Conservation (phyloP, 2,329 filamentous ascomycete species). For the Aureobasidium sp. region DNA sequence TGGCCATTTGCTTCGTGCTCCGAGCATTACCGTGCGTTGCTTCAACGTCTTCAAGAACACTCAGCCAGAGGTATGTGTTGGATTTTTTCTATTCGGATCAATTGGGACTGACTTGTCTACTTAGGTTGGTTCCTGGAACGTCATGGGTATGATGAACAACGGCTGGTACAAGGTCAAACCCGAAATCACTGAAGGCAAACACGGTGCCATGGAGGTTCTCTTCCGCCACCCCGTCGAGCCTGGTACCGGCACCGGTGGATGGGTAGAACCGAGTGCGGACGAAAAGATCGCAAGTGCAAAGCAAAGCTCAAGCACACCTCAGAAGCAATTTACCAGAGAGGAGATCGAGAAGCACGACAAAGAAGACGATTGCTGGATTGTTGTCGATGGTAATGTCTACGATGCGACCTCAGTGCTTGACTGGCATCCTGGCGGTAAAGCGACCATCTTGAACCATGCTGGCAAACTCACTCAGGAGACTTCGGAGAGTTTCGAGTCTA, state of each 20-base stretch:
- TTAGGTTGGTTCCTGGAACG: conserved; percentile 34
- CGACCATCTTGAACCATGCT: conserved; percentile 40
- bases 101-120: not conserved
- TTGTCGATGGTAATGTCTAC: conserved; percentile 44
- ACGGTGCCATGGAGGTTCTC: conserved; percentile 23
- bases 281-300: conserved; percentile 37
- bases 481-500: conserved; percentile 40
- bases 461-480: conserved; percentile 43
- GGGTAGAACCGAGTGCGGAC: conserved; percentile 42
- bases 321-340: conserved; percentile 44
- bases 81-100: not conserved
- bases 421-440: conserved; percentile 44
- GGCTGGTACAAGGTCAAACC: conserved; percentile 40
- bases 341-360: conserved; percentile 45
- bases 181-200: conserved; percentile 27
- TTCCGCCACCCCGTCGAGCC: conserved; percentile 42
- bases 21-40: conserved; percentile 38
- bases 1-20: conserved; percentile 33
- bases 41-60: conserved; percentile 45
- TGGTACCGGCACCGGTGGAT: conserved; percentile 30
- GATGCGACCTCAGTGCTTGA: conserved; percentile 39
- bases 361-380: conserved; percentile 45
- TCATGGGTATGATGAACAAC: conserved; percentile 49
- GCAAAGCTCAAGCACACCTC: conserved; percentile 35
- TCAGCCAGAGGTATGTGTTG: conserved; percentile 32